These are phyloP conservation scores for Xylariaceae sp. DNA, from an alignment of 2,329 filamentous ascomycete genomes.

Conservation along the genomic window DNA sequence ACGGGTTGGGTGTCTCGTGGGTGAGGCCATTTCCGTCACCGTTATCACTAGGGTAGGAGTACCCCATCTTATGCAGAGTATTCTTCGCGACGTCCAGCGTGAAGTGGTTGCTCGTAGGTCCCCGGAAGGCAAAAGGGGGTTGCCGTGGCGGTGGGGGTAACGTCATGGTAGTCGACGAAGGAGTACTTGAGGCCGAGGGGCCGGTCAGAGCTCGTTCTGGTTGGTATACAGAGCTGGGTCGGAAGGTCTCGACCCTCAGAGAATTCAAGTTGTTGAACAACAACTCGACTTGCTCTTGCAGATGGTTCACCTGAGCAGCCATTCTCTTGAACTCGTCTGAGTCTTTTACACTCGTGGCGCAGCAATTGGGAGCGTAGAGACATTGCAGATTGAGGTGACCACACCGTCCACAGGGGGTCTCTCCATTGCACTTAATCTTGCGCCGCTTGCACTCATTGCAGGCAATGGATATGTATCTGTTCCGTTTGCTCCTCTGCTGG, in stretches of 20 bases:
- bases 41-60: constrained; percentile 57
- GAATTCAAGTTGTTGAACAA: constrained; percentile 68
- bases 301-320: constrained; percentile 63
- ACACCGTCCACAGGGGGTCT: constrained; percentile 62
- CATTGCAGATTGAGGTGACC: constrained; percentile 62
- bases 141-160: constrained; percentile 47
- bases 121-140: constrained; percentile 71
- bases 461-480: constrained; percentile 58
- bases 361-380: constrained; percentile 62
- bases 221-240: constrained; percentile 21
- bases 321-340: constrained; percentile 86
- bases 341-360: constrained; percentile 78
- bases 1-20: constrained; percentile 31
- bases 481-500: constrained; percentile 53
- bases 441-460: constrained; percentile 70
- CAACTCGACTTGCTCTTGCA: constrained; percentile 80
- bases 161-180: constrained; percentile 41
- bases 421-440: constrained; percentile 70
- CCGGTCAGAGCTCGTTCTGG: constrained; percentile 38
- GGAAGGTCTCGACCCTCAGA: constrained; percentile 53
- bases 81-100: constrained; percentile 82
- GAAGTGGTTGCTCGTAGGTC: constrained; percentile 79
- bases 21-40: constrained; percentile 55
- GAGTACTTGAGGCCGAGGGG: constrained; percentile 37
- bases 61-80: constrained; percentile 85